Conservation (phyloP, 2,329 filamentous ascomycete species). For the Diaporthe velutina region DNA sequence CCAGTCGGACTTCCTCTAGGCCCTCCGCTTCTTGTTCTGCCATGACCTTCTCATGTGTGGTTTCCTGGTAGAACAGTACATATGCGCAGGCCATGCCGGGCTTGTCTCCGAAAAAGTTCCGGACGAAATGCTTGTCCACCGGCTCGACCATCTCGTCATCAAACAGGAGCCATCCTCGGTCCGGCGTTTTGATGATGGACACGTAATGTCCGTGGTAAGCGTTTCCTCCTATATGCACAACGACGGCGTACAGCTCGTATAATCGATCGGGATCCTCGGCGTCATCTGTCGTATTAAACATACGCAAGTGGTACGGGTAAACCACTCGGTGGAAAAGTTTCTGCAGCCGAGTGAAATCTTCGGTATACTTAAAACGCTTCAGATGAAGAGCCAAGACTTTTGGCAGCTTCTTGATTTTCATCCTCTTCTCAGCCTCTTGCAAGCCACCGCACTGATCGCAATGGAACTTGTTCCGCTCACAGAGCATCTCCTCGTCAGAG, state of each 20-base stretch:
- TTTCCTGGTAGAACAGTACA: constrained; percentile 98
- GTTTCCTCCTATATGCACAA: constrained; percentile 96
- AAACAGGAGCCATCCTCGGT: constrained; percentile 95
- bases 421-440: constrained; percentile 97
- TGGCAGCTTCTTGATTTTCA: constrained; percentile 97
- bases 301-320: constrained; percentile 94
- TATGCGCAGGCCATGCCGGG: constrained; percentile 94
- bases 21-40: constrained; percentile 89
- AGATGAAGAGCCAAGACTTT: constrained; percentile 92
- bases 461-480: constrained; percentile 98
- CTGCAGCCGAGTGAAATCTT: constrained; percentile 91
- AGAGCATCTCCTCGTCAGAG: constrained; percentile 98
- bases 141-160: constrained; percentile 99
- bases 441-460: constrained; percentile 97
- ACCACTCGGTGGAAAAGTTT: constrained; percentile 98
- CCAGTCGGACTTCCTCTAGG: constrained; percentile 70
- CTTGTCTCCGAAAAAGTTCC: constrained; percentile 96
- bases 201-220: constrained; percentile 99
- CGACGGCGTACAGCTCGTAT: constrained; percentile 96
- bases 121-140: constrained; percentile 94
- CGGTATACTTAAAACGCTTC: constrained; percentile 98
- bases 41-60: constrained; percentile 73
- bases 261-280: constrained; percentile 92
- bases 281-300: constrained; percentile 98
- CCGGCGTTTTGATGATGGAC: constrained; percentile 96